Evolutionary conservation across 768 basidiomycete genomes (phyloP).

Genomic region (Lyophyllum decastes): DNA sequence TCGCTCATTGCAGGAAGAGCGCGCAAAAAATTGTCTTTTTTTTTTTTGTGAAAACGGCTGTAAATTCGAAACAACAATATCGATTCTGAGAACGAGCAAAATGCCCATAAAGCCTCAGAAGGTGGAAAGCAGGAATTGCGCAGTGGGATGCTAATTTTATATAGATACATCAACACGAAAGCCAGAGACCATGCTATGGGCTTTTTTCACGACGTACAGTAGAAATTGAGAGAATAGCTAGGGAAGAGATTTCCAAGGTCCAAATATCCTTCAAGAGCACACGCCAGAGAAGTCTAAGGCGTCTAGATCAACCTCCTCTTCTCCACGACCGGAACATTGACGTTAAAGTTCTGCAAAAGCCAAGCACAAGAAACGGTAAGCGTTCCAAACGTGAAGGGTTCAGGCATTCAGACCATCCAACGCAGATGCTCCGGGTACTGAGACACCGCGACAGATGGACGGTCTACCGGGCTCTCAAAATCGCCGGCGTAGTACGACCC

Average conservation of each 20-base stretch:
- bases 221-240: neutral
- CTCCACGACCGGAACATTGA: constrained; percentile 16
- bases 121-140: too few relatives aligned
- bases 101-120: too few relatives aligned
- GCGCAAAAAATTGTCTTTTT: too few relatives aligned
- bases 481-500: constrained; percentile 15
- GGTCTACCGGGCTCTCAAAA: neutral
- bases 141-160: neutral
- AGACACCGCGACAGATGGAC: constrained; percentile 16
- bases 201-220: neutral
- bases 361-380: neutral
- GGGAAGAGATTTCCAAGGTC: neutral
- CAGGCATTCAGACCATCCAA: constrained; percentile 38
- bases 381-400: too few relatives aligned
- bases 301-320: constrained; percentile 13
- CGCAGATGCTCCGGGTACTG: constrained; percentile 35
- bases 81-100: too few relatives aligned
- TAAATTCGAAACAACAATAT: too few relatives aligned
- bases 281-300: neutral
- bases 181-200: neutral
- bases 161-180: neutral
- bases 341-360: constrained; percentile 4
- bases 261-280: neutral
- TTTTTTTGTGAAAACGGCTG: too few relatives aligned
- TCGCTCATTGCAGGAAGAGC: too few relatives aligned